Percentiles rank a stretch among this genome's conserved stretches.
Evolutionary conservation across 1,139 yeast genomes (phyloP).

Genomic region (Pichia sp.): DNA sequence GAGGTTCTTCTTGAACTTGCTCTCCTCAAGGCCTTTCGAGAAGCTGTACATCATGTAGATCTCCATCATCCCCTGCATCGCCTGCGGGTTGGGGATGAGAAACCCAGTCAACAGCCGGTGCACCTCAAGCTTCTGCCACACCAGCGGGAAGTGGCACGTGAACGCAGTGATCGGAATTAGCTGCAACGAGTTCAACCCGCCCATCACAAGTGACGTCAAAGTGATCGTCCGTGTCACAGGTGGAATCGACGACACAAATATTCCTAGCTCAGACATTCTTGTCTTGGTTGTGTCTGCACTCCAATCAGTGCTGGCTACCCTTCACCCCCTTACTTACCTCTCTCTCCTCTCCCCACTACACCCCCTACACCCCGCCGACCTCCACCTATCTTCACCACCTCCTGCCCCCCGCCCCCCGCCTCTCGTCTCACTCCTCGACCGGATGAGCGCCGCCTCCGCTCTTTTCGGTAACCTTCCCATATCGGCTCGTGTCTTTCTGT

Average conservation of each 20-base stretch:
- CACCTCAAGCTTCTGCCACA: slow-evolving; percentile 34
- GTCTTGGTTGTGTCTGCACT: neutral
- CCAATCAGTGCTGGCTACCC: neutral
- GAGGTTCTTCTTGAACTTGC: slow-evolving; percentile 48
- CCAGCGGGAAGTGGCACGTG: slow-evolving; percentile 30
- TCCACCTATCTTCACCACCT: neutral
- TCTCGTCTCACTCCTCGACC: no score
- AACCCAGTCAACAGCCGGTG: slow-evolving; percentile 49
- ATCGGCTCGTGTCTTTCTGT: neutral
- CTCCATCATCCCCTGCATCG: slow-evolving; percentile 47
- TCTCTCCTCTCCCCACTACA: neutral
- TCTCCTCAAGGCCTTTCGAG: slow-evolving; percentile 52
- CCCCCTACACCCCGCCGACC: neutral
- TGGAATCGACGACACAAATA: slow-evolving; percentile 35
- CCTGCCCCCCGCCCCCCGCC: neutral
- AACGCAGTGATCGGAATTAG: slow-evolving; percentile 28
- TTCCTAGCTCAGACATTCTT: slow-evolving; percentile 20
- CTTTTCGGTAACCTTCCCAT: neutral
- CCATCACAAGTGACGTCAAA: slow-evolving; percentile 34
- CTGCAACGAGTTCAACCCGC: slow-evolving; percentile 33
- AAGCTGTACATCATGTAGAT: slow-evolving; percentile 55
- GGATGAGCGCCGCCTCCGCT: neutral
- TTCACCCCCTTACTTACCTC: neutral
- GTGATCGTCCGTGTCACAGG: slow-evolving; percentile 36
- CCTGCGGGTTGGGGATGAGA: slow-evolving; percentile 40